Evolutionary conservation across 2,329 filamentous ascomycete genomes (phyloP).

Genomic region (Chrysoporthe puriensis): DNA sequence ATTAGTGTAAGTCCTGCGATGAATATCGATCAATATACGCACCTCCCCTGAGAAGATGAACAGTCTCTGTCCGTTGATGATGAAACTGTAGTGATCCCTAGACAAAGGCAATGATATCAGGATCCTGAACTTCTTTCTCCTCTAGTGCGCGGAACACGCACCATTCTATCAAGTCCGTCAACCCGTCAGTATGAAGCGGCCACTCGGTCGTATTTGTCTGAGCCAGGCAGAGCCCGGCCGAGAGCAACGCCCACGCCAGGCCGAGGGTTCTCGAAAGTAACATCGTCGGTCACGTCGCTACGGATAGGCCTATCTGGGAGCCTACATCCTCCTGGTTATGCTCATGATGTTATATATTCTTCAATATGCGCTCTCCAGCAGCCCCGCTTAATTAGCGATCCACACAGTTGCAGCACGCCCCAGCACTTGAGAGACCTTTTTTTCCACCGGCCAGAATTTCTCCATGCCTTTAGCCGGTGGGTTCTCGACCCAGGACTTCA

Average conservation of each 20-base stretch:
- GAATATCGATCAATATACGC: background rate
- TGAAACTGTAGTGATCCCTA: conserved; percentile 48
- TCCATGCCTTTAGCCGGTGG: conserved; percentile 10
- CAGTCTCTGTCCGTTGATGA: conserved; percentile 45
- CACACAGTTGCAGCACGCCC: background rate
- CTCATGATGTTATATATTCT: background rate
- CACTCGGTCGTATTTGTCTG: conserved; percentile 26
- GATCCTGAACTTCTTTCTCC: too few relatives aligned
- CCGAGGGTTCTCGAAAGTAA: conserved; percentile 13
- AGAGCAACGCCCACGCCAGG: conserved; percentile 21
- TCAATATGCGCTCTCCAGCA: background rate
- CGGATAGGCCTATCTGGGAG: background rate
- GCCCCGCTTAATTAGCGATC: background rate
- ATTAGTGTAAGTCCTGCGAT: background rate
- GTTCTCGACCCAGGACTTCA: background rate
- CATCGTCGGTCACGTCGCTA: conserved; percentile 6
- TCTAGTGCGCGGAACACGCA: conserved; percentile 2
- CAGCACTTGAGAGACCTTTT: background rate
- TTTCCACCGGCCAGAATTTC: conserved; percentile 12
- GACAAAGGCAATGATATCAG: background rate
- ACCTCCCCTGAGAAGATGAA: conserved; percentile 49
- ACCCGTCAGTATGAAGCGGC: conserved; percentile 30
- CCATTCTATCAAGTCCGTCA: conserved; percentile 32
- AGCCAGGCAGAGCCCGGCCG: conserved; percentile 14
- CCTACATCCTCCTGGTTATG: background rate